Evolutionary conservation across 1,284 basidiomycete species (phyloP), one percentile per base, ranked within the genome.

Genomic region (Ceratobasidium sp.): DNA sequence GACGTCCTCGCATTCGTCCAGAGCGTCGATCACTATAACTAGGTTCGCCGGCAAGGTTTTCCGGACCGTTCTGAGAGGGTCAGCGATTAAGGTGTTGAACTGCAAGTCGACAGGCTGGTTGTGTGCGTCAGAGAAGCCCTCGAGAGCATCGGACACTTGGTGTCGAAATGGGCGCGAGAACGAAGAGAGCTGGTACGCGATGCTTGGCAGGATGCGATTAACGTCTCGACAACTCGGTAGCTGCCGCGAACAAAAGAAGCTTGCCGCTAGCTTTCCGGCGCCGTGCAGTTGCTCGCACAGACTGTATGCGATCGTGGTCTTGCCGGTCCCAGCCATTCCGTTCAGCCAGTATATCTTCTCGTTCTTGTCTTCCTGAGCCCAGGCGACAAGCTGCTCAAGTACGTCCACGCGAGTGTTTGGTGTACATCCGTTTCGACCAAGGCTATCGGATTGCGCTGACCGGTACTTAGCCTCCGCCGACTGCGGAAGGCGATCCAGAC

Each of bases 1-100:
- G 46, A 1, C 15, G 48, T 17, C 6, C 1, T 68, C 66, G 40
- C 66, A 68, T 40, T 68, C 66, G 20, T 68, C 66, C 26, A 68
- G 48, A 26, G 46, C 66, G 50, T 68, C 66, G 23, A 68, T 68
- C 26, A 68, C 66, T 13, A 68, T 17, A 5, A 68, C 66, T 20
- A 68, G 48, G 23, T 68, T 52, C 2, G 4, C 15, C 3, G 33
- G 33, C 33, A 33, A 33, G 33, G 33, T 33, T 33, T 33, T 33
- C 33, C 33, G 33, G 33, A 33, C 33, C 33, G 33, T 33, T 33
- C 33, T 33, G 10, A 68, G 48, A 4, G 66, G 48, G 9, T 6
- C 26, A 33, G 26, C 52, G 15, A 68, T 10, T 26, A 68, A 13
- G 17, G 12, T 17, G 17, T 68, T 48, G 28, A 68, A 54, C 48